Base-by-base conservation (phyloP, 805 yeast genomes). In the Aciculoconidium aculeatum region DNA sequence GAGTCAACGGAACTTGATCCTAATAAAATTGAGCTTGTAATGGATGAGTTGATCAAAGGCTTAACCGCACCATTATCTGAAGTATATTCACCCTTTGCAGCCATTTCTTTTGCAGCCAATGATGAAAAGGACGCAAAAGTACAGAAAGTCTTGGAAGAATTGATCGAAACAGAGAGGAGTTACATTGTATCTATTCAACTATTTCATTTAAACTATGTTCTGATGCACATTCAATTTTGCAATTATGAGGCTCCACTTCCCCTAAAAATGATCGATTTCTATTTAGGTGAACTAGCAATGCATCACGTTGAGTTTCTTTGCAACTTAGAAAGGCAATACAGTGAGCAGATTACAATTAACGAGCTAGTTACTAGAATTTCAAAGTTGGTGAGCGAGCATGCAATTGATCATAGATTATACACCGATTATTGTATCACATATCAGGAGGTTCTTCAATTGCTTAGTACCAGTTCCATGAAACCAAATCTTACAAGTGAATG, bases 151-250 rank as follows among this genome's bases (percentile, higher is more conserved):
- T 38, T 68, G n/a, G 64, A 68, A 32, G 82, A 75, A 42, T 44
- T 75, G 4, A 31, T 67, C 0, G 59, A 58, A 9, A 72, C 73
- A 8, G 82, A 75, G 40, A 58, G 54, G 15, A 52, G 51, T 1
- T 75, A 71, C 41, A 46, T 72, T n/a, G 53, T 55, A 24, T 65
- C 71, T 1, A 44, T 75, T 27, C 55, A 53, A 21, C 47, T 68
- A 36, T 47, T 75, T 11, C 51, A 57, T 5, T 60, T 55, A n/a
- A 59, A 54, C 20, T 75, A 72, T 35, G 41, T 71, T 4, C 61
- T 58, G 6, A 58, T 69, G 2, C 42, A 67, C 7, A 45, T 61
- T 14, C 48, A 48, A 5, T 30, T 30, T 17, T 30, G 28, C 10
- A 53, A 51, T 19, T 44, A 47, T 18, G 54, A 56, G 9, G 45